A percentile compares a stretch with the other conserved stretches of the same genome.
Conservation (phyloP, 2,329 filamentous ascomycete species). For the Xylariaceae sp. region DNA sequence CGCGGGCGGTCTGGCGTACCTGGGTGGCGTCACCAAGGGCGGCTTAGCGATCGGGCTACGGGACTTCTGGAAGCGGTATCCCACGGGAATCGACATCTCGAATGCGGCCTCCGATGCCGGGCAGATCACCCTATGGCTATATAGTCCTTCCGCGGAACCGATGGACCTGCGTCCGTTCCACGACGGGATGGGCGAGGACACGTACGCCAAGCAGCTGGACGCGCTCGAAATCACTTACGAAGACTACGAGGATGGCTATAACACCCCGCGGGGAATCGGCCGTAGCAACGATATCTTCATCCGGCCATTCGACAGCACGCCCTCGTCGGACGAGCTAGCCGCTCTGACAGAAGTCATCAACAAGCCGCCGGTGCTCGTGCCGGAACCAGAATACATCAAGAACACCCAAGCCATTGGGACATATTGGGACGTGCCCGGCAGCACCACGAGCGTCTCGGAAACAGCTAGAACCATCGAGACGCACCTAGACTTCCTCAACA, state of each 20-base stretch:
- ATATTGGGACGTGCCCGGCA: conserved; percentile 45
- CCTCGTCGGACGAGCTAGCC: conserved; percentile 41
- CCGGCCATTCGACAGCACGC: conserved; percentile 47
- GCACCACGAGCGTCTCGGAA: conserved; percentile 15
- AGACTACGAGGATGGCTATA: conserved; percentile 51
- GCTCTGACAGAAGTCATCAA: conserved; percentile 41
- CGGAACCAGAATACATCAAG: conserved; percentile 44
- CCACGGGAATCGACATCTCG: conserved; percentile 50
- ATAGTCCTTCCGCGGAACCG: conserved; percentile 50
- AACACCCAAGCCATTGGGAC: conserved; percentile 48
- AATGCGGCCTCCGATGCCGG: conserved; percentile 45
- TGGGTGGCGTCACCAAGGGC: conserved; percentile 52
- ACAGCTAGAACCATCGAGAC: conserved; percentile 40
- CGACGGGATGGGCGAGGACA: conserved; percentile 50
- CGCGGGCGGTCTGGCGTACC: conserved; percentile 51
- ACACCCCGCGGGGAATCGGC: conserved; percentile 53
- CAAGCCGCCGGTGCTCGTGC: conserved; percentile 46
- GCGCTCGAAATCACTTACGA: conserved; percentile 60
- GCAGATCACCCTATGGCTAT: conserved; percentile 54
- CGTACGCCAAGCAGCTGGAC: conserved; percentile 52
- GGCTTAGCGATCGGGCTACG: conserved; percentile 53
- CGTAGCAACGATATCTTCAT: conserved; percentile 53
- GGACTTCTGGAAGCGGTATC: conserved; percentile 60
- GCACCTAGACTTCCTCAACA: conserved; percentile 50
- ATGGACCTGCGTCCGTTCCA: conserved; percentile 54